phyloP scores from a whole-genome alignment of 108 stramenopile genomes.

The Nannochloropsis gaditana region DNA sequence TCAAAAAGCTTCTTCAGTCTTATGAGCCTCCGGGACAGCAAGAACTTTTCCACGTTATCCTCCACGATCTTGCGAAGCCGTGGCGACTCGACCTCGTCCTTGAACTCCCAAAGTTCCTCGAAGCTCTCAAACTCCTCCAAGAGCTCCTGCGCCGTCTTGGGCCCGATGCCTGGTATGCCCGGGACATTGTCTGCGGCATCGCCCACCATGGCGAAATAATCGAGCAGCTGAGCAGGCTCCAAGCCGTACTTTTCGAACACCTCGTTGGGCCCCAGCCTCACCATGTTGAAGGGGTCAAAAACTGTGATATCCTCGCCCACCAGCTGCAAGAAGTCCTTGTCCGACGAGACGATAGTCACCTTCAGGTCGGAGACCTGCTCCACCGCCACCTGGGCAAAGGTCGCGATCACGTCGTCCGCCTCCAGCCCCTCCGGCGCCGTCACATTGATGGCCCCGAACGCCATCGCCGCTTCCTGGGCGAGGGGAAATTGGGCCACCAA shows the following conservation, averaged over 20 bases:
- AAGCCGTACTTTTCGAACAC: slow-evolving; percentile 72
- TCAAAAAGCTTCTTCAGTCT: slow-evolving; percentile 1
- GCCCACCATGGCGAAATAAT: slow-evolving; percentile 74
- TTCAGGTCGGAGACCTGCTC: slow-evolving; percentile 59
- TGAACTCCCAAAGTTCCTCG: neutral
- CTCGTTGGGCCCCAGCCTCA: slow-evolving; percentile 56
- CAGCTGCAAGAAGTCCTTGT: slow-evolving; percentile 85
- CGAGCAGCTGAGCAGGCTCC: slow-evolving; percentile 62
- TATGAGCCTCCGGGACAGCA: neutral
- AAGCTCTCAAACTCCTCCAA: slow-evolving; percentile 48
- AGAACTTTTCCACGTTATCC: slow-evolving; percentile 13
- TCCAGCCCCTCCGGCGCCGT: slow-evolving; percentile 66
- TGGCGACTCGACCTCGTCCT: slow-evolving; percentile 5
- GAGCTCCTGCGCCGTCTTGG: slow-evolving; percentile 75
- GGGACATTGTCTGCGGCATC: slow-evolving; percentile 77
- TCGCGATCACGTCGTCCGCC: slow-evolving; percentile 86
- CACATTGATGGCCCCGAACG: slow-evolving; percentile 69
- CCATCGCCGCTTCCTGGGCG: slow-evolving; percentile 62
- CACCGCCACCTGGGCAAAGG: slow-evolving; percentile 59
- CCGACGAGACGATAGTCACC: slow-evolving; percentile 67
- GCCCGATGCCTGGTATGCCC: slow-evolving; percentile 72
- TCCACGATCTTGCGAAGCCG: neutral
- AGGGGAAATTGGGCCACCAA: slow-evolving; percentile 72
- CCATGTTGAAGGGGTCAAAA: slow-evolving; percentile 71
- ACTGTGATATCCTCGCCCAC: slow-evolving; percentile 58